These are phyloP conservation scores for Cryphonectria radicalis DNA, from an alignment of 2,329 filamentous ascomycete genomes.

Conservation along the genomic window DNA sequence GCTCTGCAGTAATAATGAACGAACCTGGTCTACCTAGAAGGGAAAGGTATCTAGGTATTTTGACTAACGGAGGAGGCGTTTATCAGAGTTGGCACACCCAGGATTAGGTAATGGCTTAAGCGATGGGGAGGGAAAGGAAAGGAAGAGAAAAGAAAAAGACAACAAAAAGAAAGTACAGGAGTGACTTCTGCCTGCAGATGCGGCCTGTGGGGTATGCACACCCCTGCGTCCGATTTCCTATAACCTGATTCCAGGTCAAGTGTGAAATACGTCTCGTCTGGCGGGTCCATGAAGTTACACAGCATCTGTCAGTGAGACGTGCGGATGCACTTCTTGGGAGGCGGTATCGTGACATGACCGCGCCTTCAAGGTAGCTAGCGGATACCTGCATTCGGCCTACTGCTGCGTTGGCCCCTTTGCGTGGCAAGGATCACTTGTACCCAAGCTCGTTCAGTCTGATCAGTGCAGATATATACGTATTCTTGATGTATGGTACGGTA, in stretches of 20 bases:
- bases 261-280: not conserved
- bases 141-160: not conserved
- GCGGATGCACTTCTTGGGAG: conserved; percentile 15
- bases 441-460: conserved; percentile 5
- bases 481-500: conserved; percentile 6
- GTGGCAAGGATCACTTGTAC: conserved; percentile 14
- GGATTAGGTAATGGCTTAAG: not conserved
- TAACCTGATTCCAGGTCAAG: not conserved
- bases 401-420: not conserved
- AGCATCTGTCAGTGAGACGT: conserved; percentile 20
- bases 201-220: not conserved
- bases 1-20: not conserved
- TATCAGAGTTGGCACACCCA: not conserved
- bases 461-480: conserved; percentile 12
- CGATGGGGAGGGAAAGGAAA: not conserved
- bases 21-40: not conserved
- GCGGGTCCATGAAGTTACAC: conserved; percentile 14
- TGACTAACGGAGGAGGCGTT: conserved; percentile 2
- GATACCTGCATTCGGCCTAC: conserved; percentile 22
- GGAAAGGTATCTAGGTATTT: not conserved
- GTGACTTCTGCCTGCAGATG: not conserved
- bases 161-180: not conserved
- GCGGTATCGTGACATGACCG: conserved; percentile 16
- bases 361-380: conserved; percentile 17
- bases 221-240: not conserved